These are phyloP conservation scores for Zelopaecilomyces penicillatus DNA, from an alignment of 2,329 filamentous ascomycete genomes.

Conservation along the genomic window DNA sequence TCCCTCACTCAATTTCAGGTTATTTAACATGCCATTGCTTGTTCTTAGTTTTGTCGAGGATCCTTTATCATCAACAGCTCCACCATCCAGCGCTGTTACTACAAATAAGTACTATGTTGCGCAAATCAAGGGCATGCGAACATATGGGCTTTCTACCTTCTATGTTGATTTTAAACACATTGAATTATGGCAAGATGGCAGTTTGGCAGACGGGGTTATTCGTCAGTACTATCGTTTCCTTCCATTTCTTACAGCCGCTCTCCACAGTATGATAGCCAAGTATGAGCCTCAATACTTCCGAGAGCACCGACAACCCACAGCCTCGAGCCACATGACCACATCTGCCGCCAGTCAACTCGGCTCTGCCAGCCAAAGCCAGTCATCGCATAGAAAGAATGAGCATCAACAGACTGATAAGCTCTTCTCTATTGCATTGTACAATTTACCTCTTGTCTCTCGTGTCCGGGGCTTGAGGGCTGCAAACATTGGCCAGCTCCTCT, in stretches of 20 bases:
- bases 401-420: slow-evolving; percentile 97
- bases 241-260: slow-evolving; percentile 77
- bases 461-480: slow-evolving; percentile 78
- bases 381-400: slow-evolving; percentile 70
- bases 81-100: slow-evolving; percentile 60
- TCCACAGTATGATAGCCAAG: slow-evolving; percentile 91
- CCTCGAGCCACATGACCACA: slow-evolving; percentile 62
- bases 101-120: slow-evolving; percentile 80
- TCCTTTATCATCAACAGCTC: slow-evolving; percentile 51
- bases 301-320: slow-evolving; percentile 78
- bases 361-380: slow-evolving; percentile 55
- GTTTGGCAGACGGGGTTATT: slow-evolving; percentile 77
- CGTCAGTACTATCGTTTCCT: slow-evolving; percentile 92
- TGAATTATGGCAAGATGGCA: slow-evolving; percentile 65
- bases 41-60: slow-evolving; percentile 56
- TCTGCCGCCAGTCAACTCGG: slow-evolving; percentile 57
- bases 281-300: slow-evolving; percentile 92
- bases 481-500: slow-evolving; percentile 87
- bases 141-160: slow-evolving; percentile 70
- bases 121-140: slow-evolving; percentile 69
- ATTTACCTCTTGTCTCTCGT: slow-evolving; percentile 77
- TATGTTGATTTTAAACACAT: slow-evolving; percentile 87
- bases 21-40: slow-evolving; percentile 3
- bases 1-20: background rate
- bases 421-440: slow-evolving; percentile 89